phyloP scores from a whole-genome alignment of 257 asterid species.

The Misopates orontium region DNA sequence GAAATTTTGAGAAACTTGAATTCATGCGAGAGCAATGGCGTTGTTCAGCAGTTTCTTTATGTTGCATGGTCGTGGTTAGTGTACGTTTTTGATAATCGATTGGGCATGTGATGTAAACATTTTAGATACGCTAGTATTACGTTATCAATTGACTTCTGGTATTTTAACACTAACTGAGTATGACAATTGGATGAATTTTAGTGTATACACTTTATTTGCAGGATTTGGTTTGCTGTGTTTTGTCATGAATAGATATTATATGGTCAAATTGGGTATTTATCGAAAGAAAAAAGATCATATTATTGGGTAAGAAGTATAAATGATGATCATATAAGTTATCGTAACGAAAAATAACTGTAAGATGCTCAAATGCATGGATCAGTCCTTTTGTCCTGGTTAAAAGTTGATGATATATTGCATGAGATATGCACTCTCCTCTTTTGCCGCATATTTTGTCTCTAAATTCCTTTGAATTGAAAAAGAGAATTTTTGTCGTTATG shows the following conservation, averaged over 20 bases:
- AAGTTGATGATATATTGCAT: not conserved
- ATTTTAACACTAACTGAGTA: not conserved
- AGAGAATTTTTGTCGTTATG: not conserved
- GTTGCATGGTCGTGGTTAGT: conserved; percentile 20
- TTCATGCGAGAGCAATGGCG: not conserved
- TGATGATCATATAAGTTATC: too few relatives aligned
- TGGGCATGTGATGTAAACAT: conserved; percentile 11
- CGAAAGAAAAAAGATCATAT: not conserved
- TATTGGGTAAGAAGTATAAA: too few relatives aligned
- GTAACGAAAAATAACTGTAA: too few relatives aligned
- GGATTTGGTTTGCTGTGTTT: too few relatives aligned
- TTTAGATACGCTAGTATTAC: not conserved
- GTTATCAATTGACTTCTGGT: not conserved
- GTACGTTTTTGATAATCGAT: not conserved
- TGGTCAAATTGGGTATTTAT: too few relatives aligned
- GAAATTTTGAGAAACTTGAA: too few relatives aligned
- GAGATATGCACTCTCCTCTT: not conserved
- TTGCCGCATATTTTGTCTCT: not conserved
- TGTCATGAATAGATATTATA: too few relatives aligned
- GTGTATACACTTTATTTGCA: too few relatives aligned
- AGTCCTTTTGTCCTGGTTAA: not conserved
- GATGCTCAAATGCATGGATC: conserved; percentile 2
- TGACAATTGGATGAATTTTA: not conserved
- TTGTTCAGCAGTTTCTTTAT: not conserved
- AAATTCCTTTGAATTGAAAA: not conserved